Base-by-base conservation (phyloP, 257 asterid species). In the Solanum pinnatisectum region DNA sequence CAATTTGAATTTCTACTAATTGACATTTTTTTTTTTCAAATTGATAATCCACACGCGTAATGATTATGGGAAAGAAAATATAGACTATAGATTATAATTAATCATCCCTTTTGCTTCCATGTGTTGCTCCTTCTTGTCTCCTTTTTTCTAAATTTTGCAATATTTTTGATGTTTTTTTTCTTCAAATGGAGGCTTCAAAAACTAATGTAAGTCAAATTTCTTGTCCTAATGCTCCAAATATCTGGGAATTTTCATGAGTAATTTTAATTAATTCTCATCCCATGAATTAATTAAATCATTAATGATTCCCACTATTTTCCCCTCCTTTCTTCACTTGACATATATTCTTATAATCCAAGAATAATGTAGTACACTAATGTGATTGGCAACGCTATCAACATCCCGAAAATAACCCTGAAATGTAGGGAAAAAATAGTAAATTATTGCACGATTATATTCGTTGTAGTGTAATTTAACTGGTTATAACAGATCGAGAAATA, bases 331-430 rank as follows among this genome's bases (percentile, higher is more conserved):
- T 81, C 85, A 49, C 30, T 30, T 46, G 68, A 46, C 30, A 16
- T 32, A 14, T 42, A 3, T 27, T 49, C 42, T 78, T 87, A 89
- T 70, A 93, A 60, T 7, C 94, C 96, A 52, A 93, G 94, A 82
- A 93, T 88, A 78, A 93, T 93, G 76, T 93, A 93, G 85, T 93
- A 93, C 23, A 92, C 91, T 63, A 93, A 84, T 9, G 96, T 93
- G 78, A 93, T 93, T 3, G 96, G 96, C 18, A 93, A 67, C 0
- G 96, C 94, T 42, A 93, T 92, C 90, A 93, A 73, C 94, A 93
- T 93, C 8, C 94, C 94, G 15, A 93, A 93, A 71, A 94, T 94
- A 88, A 93, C 96, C 91, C 96, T 94, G 94, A 16, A 89, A 85
- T 11, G 63, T 16, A 68, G 83, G 18, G 13, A 8, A 16, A 79